These are phyloP conservation scores for Rutstroemia sp. DNA, from an alignment of 2,329 filamentous ascomycete genomes.

Conservation along the genomic window DNA sequence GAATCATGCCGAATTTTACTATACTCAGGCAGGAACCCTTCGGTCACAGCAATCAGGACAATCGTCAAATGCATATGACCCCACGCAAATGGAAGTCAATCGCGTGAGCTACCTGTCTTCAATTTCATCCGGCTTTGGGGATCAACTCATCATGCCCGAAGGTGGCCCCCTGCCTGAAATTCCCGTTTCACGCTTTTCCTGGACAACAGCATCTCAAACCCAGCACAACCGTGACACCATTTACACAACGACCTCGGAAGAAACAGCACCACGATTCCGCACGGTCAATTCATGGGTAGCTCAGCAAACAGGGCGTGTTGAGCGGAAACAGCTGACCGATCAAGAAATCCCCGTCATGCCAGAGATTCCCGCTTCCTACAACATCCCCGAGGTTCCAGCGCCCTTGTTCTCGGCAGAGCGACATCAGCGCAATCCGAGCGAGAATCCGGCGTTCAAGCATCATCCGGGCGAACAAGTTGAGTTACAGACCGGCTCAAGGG, in stretches of 20 bases:
- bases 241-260: conserved; percentile 27
- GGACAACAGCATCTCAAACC: conserved; percentile 17
- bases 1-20: background rate
- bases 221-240: conserved; percentile 25
- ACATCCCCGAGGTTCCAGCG: background rate
- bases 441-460: conserved; percentile 24
- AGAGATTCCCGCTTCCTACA: conserved; percentile 15
- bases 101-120: conserved; percentile 44
- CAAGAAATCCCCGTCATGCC: conserved; percentile 27
- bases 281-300: conserved; percentile 57
- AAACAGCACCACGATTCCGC: conserved; percentile 44
- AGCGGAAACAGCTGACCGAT: conserved; percentile 37
- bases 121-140: conserved; percentile 57
- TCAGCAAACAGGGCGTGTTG: conserved; percentile 51
- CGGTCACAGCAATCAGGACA: conserved; percentile 10
- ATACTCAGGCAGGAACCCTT: conserved; percentile 5
- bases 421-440: conserved; percentile 24
- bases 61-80: conserved; percentile 19
- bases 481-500: conserved; percentile 21
- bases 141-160: conserved; percentile 42
- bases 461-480: conserved; percentile 29
- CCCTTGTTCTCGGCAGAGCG: conserved; percentile 11
- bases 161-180: conserved; percentile 13
- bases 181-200: conserved; percentile 23
- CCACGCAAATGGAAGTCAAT: conserved; percentile 18